Evolutionary conservation across 345 rosid genomes (phyloP).

Genomic region (Mallotus nudiflorus): DNA sequence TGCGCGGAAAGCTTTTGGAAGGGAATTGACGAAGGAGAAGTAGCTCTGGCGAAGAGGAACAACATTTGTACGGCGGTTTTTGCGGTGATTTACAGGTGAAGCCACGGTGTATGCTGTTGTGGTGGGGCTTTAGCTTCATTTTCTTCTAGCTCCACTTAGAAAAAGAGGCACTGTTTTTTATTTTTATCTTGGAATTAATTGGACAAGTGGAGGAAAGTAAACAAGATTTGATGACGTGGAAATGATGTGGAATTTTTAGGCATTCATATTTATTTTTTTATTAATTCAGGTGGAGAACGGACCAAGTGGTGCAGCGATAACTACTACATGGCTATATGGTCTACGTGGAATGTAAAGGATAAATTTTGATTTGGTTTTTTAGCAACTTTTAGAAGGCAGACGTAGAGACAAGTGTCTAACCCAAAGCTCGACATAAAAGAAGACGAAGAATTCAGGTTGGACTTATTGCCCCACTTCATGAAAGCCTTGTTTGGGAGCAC

Average conservation of each 20-base stretch:
- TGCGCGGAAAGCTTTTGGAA: slow-evolving; percentile 20
- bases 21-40: slow-evolving; percentile 19
- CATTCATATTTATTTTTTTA: not conserved
- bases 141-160: too few relatives aligned
- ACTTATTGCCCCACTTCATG: too few relatives aligned
- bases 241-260: not conserved
- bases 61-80: not conserved
- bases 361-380: too few relatives aligned
- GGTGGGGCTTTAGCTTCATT: slow-evolving; percentile 13
- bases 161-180: too few relatives aligned
- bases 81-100: not conserved
- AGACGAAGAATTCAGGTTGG: too few relatives aligned
- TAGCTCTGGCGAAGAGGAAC: not conserved
- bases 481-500: too few relatives aligned
- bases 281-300: not conserved
- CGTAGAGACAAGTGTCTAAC: too few relatives aligned
- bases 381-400: too few relatives aligned
- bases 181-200: not conserved
- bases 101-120: not conserved
- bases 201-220: not conserved
- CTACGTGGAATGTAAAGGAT: too few relatives aligned
- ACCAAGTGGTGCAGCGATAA: not conserved
- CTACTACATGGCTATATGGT: too few relatives aligned
- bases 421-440: too few relatives aligned
- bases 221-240: slow-evolving; percentile 16